Percentiles rank a stretch among this genome's conserved stretches.
Evolutionary conservation across 306 rosid species (phyloP).

Genomic region (Gastrolobium bilobum): DNA sequence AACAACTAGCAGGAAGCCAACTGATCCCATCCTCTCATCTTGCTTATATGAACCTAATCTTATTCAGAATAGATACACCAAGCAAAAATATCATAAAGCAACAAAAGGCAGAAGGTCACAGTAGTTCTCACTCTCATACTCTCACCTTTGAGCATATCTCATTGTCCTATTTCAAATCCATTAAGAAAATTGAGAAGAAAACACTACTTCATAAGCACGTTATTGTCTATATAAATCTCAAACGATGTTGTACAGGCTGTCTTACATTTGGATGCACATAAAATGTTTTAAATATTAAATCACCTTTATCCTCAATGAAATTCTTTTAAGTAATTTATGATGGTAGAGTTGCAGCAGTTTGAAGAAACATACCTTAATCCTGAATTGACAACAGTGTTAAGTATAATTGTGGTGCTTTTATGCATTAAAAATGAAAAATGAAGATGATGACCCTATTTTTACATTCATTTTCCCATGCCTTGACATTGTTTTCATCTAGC

Average conservation of each 20-base stretch:
- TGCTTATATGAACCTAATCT: background rate
- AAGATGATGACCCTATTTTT: background rate
- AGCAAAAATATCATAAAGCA: slow-evolving; percentile 10
- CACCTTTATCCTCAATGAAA: background rate
- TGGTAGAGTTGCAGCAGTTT: slow-evolving; percentile 5
- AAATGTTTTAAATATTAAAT: background rate
- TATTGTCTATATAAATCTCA: slow-evolving; percentile 10
- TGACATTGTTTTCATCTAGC: slow-evolving; percentile 9
- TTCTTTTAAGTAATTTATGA: background rate
- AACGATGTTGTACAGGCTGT: background rate
- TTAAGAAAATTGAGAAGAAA: background rate
- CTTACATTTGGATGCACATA: slow-evolving; percentile 19
- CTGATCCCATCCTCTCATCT: background rate
- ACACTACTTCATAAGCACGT: background rate
- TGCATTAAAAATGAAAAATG: slow-evolving; percentile 26
- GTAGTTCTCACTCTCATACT: background rate
- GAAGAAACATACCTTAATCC: slow-evolving; percentile 25
- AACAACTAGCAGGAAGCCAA: slow-evolving; percentile 5
- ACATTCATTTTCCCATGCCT: slow-evolving; percentile 20
- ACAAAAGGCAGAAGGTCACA: background rate
- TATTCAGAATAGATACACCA: background rate
- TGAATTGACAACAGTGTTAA: background rate
- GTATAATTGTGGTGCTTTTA: background rate
- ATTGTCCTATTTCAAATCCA: background rate
- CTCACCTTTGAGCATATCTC: background rate